Evolutionary conservation across 441 rosid genomes (phyloP), one percentile per base, ranked within the genome.

Genomic region (Flueggea neowawraea): DNA sequence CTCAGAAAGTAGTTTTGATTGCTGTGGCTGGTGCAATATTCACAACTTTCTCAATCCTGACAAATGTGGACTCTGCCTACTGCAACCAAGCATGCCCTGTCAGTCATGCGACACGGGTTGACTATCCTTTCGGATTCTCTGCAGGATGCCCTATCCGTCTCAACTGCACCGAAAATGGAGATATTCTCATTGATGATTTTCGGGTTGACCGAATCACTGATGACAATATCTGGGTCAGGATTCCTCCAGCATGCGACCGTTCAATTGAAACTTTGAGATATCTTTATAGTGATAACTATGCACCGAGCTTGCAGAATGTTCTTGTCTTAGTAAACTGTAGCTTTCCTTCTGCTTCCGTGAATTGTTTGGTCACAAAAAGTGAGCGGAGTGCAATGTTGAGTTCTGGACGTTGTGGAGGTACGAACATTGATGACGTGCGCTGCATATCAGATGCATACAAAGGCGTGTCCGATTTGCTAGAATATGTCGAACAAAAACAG

Each of bases 251-350:
- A 12, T 55, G 45, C 39, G 17, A n/a, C 45, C 45, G 59, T 55
- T 39, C 10, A 33, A 55, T 33, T 9, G 45, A 55, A 55, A 13
- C 59, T 10, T 47, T 55, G n/a, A 3, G 10, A 9, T 10, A 32
- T 31, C 59, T 55, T 39, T 55, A 55, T 33, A 43, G 59, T 6
- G 39, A 32, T 7, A 55, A 33, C 45, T 55, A 31, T 33, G 59
- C 59, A 55, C 59, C 59, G 31, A 31, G 44, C 39, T 62, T 41
- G 44, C 10, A 16, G 16, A 31, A 0, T 53, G 1, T 61, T n/a
- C 33, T 50, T 11, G 8, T 61, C 22, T 5, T 17, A 22, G 12
- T 31, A 9, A 22, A 16, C 22, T 33, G 33, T 36, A 45, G 12
- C 5, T 54, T 28, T 54, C 33, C 57, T 36, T 55, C 59, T 32